Base-by-base conservation (phyloP, 2,329 filamentous ascomycete genomes). In the Sarocladiaceae sp. region DNA sequence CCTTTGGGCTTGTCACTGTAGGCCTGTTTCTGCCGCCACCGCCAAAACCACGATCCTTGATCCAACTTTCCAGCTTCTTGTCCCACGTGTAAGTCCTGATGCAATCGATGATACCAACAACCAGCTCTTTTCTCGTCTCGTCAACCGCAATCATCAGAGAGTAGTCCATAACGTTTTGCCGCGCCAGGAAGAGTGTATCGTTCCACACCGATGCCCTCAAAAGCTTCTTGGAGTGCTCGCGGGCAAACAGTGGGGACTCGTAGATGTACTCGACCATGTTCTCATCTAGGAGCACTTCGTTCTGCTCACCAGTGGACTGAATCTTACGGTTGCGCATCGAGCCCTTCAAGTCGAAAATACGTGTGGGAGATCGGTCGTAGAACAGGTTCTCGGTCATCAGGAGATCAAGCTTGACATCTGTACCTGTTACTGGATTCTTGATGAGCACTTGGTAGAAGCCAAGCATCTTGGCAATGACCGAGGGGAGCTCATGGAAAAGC, bases 231-330 rank as follows among this genome's bases (percentile, higher is more conserved):
- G 90, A 93, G 70, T 99, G 93, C 67, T 99, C 94, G 44, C 95
- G 84, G 10, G 93, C 87, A 67, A 99, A 99, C 15, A 99, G 79
- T 0, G 94, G 95, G 2, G 90, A 95, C 66, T 99, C 94, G 62
- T 96, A 99, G 57, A 99, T 97, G 66, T 96, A 97, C 67, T 99
- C 95, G 10, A 99, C 94, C 80, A 99, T 94, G 70, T 99, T 99
- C 65, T 99, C 95, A 64, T 99, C 94, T 1, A 99, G 79, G 3
- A 99, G 80, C 3, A 99, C 94, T 69, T 99, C 94, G 59, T 97
- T 94, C 58, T 93, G 88, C 70, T 97, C 90, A 50, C 94, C 95
- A 0, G 94, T 99, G 25, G 87, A 90, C 64, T 97, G 87, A 42
- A 97, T 96, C 66, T 96, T 97, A 62, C 94, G 90, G 71, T 99